Evolutionary conservation across 441 rosid genomes (phyloP).

Genomic region (Adansonia grandidieri): DNA sequence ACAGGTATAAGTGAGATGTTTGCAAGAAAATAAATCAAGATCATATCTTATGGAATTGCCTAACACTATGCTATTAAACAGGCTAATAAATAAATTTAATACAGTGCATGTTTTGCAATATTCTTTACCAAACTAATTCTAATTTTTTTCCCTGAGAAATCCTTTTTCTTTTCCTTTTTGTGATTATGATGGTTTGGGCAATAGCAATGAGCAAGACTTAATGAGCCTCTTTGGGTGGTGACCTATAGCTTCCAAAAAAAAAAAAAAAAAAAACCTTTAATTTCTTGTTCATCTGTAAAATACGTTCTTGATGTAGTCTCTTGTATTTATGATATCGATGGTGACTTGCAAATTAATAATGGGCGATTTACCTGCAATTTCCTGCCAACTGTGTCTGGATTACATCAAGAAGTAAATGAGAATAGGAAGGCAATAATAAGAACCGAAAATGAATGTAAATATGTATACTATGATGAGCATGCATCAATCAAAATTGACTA

Average conservation of each 20-base stretch:
- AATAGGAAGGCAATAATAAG: neutral
- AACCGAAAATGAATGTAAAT: neutral
- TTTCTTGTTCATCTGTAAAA: neutral
- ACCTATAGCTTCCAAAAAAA: neutral
- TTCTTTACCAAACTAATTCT: neutral
- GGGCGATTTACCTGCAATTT: conserved; percentile 12
- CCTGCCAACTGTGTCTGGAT: neutral
- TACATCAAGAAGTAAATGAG: conserved; percentile 12
- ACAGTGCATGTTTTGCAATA: neutral
- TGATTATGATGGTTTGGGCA: neutral
- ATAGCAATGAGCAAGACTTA: neutral
- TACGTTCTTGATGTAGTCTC: neutral
- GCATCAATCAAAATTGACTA: too few species aligned
- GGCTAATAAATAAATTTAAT: too few species aligned
- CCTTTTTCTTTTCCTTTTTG: neutral
- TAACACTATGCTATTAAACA: too few species aligned
- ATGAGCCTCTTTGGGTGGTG: conserved; percentile 3
- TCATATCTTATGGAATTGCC: too few species aligned
- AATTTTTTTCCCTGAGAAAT: neutral
- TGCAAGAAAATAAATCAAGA: too few species aligned
- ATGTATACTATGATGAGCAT: too few species aligned
- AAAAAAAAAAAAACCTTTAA: neutral
- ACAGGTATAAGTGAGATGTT: too few species aligned
- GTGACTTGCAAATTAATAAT: neutral
- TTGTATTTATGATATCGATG: conserved; percentile 1